phyloP scores from a whole-genome alignment of 768 basidiomycete genomes.

The Leccinum longicurvipes region DNA sequence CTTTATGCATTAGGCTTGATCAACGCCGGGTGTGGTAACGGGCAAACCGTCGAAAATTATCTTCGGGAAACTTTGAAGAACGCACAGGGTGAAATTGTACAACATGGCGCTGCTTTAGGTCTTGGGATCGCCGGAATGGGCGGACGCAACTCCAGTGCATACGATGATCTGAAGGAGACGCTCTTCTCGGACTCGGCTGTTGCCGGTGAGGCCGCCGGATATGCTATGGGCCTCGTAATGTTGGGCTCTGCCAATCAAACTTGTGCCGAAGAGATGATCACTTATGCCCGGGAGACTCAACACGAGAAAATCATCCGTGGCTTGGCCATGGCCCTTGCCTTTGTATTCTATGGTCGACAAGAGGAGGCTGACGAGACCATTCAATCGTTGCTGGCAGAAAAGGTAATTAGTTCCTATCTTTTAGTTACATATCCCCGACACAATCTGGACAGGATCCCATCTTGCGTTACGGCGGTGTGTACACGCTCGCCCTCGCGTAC shows the following conservation, averaged over 20 bases:
- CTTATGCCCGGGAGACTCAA: constrained; percentile 95
- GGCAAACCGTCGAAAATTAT: constrained; percentile 65
- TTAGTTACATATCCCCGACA: neutral
- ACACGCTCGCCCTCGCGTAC: constrained; percentile 93
- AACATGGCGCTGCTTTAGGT: constrained; percentile 95
- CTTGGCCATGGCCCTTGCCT: constrained; percentile 87
- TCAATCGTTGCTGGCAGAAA: constrained; percentile 74
- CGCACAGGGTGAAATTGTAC: constrained; percentile 81
- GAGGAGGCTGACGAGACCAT: constrained; percentile 90
- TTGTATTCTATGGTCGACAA: constrained; percentile 89
- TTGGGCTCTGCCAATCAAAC: constrained; percentile 84
- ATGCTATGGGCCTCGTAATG: constrained; percentile 98
- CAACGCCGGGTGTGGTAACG: constrained; percentile 84
- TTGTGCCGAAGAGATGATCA: constrained; percentile 89
- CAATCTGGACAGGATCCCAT: constrained; percentile 75
- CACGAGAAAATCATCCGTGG: constrained; percentile 99
- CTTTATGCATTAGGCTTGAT: constrained; percentile 93
- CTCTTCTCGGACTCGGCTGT: constrained; percentile 95
- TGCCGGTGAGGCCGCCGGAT: constrained; percentile 93
- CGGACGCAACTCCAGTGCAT: constrained; percentile 81
- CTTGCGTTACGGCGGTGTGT: constrained; percentile 95
- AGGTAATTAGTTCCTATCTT: constrained; percentile 47
- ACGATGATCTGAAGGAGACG: constrained; percentile 85
- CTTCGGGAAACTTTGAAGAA: constrained; percentile 76
- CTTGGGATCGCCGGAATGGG: constrained; percentile 97